Conservation (phyloP, 2,329 filamentous ascomycete genomes). For the Lachnellula subtilissima region DNA sequence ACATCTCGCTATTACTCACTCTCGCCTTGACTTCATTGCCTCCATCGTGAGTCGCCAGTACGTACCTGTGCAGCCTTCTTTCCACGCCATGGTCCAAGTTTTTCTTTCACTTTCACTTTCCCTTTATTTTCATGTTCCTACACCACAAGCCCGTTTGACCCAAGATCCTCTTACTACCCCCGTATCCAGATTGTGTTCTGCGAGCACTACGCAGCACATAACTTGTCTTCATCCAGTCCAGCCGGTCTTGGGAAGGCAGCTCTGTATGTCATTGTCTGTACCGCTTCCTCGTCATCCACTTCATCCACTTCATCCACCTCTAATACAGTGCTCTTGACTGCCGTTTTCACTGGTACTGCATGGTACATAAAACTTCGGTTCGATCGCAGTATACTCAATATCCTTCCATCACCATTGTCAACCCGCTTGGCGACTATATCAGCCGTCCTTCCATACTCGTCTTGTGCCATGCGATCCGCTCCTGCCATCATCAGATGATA, state of each 20-base stretch:
- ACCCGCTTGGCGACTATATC: conserved; percentile 7
- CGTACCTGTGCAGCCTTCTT: no score
- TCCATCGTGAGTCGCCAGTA: no score
- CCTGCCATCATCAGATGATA: conserved; percentile 6
- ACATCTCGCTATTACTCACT: no score
- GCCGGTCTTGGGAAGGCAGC: not conserved
- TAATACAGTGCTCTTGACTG: not conserved
- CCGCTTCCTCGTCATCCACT: not conserved
- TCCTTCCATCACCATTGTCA: not conserved
- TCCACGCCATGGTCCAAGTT: no score
- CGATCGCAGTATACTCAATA: conserved; percentile 2
- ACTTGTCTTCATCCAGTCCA: not conserved
- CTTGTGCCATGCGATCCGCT: conserved; percentile 14
- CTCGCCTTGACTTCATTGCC: no score
- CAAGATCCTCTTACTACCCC: no score
- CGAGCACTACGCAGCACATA: not conserved
- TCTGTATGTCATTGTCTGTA: not conserved
- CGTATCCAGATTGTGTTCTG: no score
- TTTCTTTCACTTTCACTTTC: no score
- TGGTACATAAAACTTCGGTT: conserved; percentile 2
- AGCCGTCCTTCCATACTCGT: conserved; percentile 13
- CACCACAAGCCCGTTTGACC: no score
- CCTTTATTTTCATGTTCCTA: no score
- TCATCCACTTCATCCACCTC: not conserved
- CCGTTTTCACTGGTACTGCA: not conserved